Conservation (phyloP, 139 green algal genomes). For the Spirogloea muscicola region DNA sequence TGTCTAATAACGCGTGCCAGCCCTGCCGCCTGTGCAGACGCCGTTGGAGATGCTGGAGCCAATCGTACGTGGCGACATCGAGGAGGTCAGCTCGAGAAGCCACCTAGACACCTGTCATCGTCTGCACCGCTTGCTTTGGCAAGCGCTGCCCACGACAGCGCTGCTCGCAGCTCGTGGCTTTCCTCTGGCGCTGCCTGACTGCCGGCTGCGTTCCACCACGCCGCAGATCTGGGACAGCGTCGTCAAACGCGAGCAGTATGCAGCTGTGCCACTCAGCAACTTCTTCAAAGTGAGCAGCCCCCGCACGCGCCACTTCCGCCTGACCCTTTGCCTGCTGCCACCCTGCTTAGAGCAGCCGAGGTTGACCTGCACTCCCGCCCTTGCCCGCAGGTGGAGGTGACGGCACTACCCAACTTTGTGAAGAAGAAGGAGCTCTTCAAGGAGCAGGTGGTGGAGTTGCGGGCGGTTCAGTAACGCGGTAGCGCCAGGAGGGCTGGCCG, state of each 20-base stretch:
- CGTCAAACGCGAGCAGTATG: conserved; percentile 77
- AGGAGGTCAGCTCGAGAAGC: conserved; percentile 36
- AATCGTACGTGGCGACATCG: conserved; percentile 67
- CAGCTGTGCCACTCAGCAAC: conserved; percentile 62
- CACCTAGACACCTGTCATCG: too few species aligned
- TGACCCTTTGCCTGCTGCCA: too few species aligned
- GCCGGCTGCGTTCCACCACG: too few species aligned
- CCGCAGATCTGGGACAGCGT: conserved; percentile 83
- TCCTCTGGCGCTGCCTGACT: too few species aligned
- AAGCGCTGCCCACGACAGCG: too few species aligned
- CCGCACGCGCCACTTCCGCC: too few species aligned
- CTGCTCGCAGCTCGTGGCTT: too few species aligned
- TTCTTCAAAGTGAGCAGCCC: conserved; percentile 88
- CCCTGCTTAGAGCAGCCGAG: too few species aligned
- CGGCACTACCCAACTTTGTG: conserved; percentile 85
- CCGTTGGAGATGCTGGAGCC: conserved; percentile 47
- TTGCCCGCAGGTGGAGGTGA: conserved; percentile 73
- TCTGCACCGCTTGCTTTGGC: too few species aligned
- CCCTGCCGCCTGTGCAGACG: conserved; percentile 42
- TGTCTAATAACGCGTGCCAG: too few species aligned
- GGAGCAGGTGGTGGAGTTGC: conserved; percentile 42
- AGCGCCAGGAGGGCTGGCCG: conserved; percentile 17
- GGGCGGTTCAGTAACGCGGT: conserved; percentile 26
- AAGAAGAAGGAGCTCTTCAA: conserved; percentile 85
- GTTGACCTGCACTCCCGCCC: too few species aligned